phyloP scores from a whole-genome alignment of 2,329 filamentous ascomycete genomes.

The Talaromyces sp. region DNA sequence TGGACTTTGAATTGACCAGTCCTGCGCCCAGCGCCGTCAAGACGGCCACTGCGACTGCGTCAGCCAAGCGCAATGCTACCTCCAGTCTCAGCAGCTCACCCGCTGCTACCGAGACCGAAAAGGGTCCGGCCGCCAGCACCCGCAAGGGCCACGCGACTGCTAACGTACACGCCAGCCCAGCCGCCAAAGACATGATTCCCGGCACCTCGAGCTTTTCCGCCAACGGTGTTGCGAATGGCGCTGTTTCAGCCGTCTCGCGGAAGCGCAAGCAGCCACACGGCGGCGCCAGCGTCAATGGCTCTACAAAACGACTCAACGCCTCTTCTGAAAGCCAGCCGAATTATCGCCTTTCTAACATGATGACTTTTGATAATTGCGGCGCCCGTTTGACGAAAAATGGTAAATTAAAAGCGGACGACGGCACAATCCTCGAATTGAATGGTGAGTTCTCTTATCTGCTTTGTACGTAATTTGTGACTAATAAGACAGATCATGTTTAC shows the following conservation, averaged over 20 bases:
- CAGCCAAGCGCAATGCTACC: constrained; percentile 21
- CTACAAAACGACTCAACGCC: constrained; percentile 32
- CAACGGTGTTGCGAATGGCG: constrained; percentile 38
- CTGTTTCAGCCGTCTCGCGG: constrained; percentile 54
- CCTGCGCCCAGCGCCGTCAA: constrained; percentile 24
- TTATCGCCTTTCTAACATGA: constrained; percentile 68
- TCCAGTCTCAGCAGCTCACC: constrained; percentile 26
- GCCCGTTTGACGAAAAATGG: constrained; percentile 68
- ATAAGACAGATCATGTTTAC: constrained; percentile 71
- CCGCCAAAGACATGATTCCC: constrained; percentile 47
- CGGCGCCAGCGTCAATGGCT: constrained; percentile 24
- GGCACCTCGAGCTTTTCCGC: constrained; percentile 57
- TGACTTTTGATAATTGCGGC: constrained; percentile 73
- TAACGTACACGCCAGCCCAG: constrained; percentile 22
- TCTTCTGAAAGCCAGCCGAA: constrained; percentile 22
- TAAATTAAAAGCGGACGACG: constrained; percentile 83
- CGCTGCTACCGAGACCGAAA: constrained; percentile 29
- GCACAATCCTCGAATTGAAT: constrained; percentile 75
- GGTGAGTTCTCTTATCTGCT: constrained; percentile 55
- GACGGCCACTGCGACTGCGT: constrained; percentile 18
- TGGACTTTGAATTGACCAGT: constrained; percentile 67
- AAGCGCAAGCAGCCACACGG: constrained; percentile 73
- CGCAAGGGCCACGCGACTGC: constrained; percentile 35
- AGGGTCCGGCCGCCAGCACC: constrained; percentile 32
- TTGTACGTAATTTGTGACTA: constrained; percentile 7